Evolutionary conservation across 192 early-diverging fungal genomes (phyloP), one percentile per base, ranked within the genome.

Genomic region (Backusella westeae): DNA sequence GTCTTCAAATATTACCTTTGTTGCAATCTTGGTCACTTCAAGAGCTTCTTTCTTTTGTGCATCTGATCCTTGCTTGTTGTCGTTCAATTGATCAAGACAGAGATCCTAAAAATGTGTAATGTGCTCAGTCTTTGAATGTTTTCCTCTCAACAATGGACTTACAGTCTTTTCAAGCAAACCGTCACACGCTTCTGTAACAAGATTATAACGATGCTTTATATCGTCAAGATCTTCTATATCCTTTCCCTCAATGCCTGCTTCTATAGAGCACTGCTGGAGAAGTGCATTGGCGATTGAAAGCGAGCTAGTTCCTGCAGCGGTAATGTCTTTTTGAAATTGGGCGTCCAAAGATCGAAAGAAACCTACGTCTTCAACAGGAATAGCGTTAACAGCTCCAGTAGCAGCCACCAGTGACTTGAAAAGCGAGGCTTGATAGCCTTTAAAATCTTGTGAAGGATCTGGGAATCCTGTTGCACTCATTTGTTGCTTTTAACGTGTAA

Each of bases 111-210:
- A 32, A 8, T 15, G 53, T 56, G n/a, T 56, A 78, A 53, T 6
- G 7, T 68, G 35, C 35, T 68, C 7, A 68, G 15, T 29, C 5
- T 68, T 7, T 6, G 14, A 15, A n/a, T 49, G 15, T 49, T n/a
- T 49, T n/a, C n/a, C 5, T 35, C 34, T 35, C 26, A 35, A 71
- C 3, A 53, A 71, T n/a, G 12, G 6, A 79, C 89, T 75, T 82
- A 93, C 91, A 29, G 93, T 92, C 71, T 89, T 90, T 82, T 98
- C 96, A 8, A 96, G 83, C 77, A 96, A 77, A 72, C 89, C 85
- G 74, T 98, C 97, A 5, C 95, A 84, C 23, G 90, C 87, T 70
- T 96, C 95, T 8, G 91, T 87, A 23, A 91, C 89, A 5, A 79
- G 70, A 36, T 82, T 76, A 73, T 90, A 98, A 21, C 88, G 81